phyloP scores from a whole-genome alignment of 2,329 filamentous ascomycete genomes.

The Penicillium sp. region DNA sequence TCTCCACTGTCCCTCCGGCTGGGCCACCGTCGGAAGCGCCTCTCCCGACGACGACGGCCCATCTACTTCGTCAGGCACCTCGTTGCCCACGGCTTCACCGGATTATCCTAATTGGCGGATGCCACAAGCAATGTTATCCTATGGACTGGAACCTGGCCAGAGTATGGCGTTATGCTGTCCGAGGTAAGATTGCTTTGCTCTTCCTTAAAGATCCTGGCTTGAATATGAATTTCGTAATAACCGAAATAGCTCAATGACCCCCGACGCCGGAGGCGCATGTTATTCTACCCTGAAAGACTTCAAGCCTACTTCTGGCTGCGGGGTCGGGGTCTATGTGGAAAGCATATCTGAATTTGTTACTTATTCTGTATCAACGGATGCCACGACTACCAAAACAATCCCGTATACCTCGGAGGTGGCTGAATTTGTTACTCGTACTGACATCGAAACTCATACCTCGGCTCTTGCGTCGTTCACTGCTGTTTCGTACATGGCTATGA shows the following conservation, averaged over 20 bases:
- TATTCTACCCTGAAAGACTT: background rate
- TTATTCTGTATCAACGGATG: background rate
- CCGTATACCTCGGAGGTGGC: background rate
- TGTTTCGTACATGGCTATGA: background rate
- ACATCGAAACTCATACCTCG: background rate
- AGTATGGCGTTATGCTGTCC: constrained; percentile 13
- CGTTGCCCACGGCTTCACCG: no score
- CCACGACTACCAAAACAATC: background rate
- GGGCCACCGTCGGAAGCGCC: constrained; percentile 12
- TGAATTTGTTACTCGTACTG: background rate
- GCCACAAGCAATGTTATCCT: background rate
- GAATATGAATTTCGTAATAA: constrained; percentile 25
- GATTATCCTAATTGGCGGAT: no score
- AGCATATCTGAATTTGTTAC: no score
- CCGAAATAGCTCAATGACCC: constrained; percentile 1
- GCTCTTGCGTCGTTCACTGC: background rate
- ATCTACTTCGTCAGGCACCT: constrained; percentile 2
- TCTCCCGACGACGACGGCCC: background rate
- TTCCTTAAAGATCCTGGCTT: constrained; percentile 27
- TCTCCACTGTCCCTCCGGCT: constrained; percentile 17
- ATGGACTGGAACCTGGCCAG: constrained; percentile 3
- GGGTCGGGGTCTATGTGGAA: background rate
- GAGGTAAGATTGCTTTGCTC: background rate
- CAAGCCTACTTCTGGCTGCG: background rate
- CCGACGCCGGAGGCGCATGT: background rate